Conservation (phyloP, 129 eudicot genomes). For the Lactuca saligna region DNA sequence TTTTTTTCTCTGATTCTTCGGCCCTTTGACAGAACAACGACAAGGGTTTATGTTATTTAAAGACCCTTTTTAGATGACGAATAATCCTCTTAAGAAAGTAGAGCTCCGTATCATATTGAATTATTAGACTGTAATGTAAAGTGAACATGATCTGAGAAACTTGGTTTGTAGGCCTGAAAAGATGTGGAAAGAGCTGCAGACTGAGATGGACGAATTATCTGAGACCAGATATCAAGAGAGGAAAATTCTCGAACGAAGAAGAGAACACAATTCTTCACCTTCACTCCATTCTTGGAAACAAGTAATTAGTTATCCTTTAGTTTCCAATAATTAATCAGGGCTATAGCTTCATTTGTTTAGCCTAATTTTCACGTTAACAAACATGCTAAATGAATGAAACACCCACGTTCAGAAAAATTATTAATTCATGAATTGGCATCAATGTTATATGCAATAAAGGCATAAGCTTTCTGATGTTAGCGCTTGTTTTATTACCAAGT, state of each 20-base stretch:
- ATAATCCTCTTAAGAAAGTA: neutral
- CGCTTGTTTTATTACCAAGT: neutral
- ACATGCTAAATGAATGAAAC: neutral
- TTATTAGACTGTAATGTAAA: neutral
- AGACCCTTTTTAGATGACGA: neutral
- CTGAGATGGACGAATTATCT: conserved; percentile 50
- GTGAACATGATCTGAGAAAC: neutral
- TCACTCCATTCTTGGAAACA: conserved; percentile 48
- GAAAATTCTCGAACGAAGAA: conserved; percentile 43
- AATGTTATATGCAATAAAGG: neutral
- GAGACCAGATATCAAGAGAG: conserved; percentile 48
- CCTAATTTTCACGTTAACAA: conserved; percentile 1
- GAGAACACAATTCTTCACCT: conserved; percentile 44
- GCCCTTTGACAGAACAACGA: neutral
- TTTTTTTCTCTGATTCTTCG: neutral
- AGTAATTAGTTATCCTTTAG: conserved; percentile 23
- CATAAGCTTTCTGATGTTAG: neutral
- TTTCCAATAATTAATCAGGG: too few species aligned
- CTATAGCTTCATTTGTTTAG: neutral
- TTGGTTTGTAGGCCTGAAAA: conserved; percentile 32
- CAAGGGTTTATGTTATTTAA: neutral
- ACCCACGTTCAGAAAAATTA: neutral
- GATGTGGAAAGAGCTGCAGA: conserved; percentile 51
- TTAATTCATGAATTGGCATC: neutral
- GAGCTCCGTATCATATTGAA: neutral